A percentile compares a stretch with the other conserved stretches of the same genome.
phyloP scores from a whole-genome alignment of 2,329 filamentous ascomycete species.

The Ceratocystis diversiconidia region DNA sequence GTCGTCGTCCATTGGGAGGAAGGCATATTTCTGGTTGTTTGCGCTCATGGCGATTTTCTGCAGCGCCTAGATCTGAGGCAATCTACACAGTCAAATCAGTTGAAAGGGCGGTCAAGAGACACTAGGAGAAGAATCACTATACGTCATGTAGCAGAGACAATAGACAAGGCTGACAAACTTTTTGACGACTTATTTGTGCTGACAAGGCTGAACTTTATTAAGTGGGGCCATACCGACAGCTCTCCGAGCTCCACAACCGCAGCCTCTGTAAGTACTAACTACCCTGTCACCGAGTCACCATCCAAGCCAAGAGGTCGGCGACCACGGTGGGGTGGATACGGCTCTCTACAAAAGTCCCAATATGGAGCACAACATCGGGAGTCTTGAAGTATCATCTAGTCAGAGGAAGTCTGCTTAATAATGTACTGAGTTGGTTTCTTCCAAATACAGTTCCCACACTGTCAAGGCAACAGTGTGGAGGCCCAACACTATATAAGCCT shows the following conservation, averaged over 20 bases:
- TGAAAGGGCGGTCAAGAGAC: background rate
- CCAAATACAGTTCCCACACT: background rate
- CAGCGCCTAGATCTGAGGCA: background rate
- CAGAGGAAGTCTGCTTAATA: no score
- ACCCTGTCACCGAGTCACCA: no score
- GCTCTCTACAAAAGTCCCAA: background rate
- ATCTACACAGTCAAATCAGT: background rate
- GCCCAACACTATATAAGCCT: background rate
- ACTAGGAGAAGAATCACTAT: background rate
- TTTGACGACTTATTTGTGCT: background rate
- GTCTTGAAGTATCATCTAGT: no score
- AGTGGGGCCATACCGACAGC: background rate
- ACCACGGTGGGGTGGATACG: no score
- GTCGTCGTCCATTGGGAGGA: slow-evolving; percentile 52
- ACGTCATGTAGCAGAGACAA: background rate
- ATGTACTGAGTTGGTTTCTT: background rate
- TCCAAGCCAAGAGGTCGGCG: no score
- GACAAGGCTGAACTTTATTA: slow-evolving; percentile 5
- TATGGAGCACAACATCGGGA: background rate
- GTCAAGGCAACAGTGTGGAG: background rate
- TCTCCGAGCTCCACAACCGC: background rate
- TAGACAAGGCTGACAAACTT: slow-evolving; percentile 10
- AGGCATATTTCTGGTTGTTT: slow-evolving; percentile 44
- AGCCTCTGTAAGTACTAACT: background rate
- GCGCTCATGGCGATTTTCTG: slow-evolving; percentile 29